Evolutionary conservation across 441 rosid species (phyloP), one percentile per base, ranked within the genome.

Genomic region (Euphorbia neoarborescens): DNA sequence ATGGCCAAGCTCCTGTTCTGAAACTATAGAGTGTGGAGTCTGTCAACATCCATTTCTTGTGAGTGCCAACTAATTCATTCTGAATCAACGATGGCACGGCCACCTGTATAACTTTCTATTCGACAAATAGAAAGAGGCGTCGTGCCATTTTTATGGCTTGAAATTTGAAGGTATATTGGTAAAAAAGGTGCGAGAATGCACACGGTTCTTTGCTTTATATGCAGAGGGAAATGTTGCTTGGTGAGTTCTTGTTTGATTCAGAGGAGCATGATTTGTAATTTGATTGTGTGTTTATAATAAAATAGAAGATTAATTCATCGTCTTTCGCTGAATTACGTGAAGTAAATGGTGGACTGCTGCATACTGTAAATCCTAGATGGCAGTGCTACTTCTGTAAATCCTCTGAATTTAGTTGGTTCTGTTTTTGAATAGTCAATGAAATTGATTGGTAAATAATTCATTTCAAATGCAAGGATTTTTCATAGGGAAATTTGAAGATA

Each of bases 21-120:
- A 94, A 84, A 92, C 96, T 38, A 90, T 94, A 34, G 99, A 94
- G 76, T 94, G 99, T 48, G 98, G 99, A 40, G 98, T 94, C 71
- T 94, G 99, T 81, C 99, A 94, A 81, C 96, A 86, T 63, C 94
- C 98, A 57, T 94, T 94, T 80, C 99, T 90, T 28, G 97, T 94
- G 46, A 86, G 96, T 77, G 92, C 98, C 42, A 88, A 86, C 84
- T 94, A 82, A 85, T 76, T 62, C 38, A 85, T 76, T 62, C 38
- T 50, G 61, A 17, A 51, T 60, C 7, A 4, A 20, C n/a, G 2
- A 59, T 28, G 35, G 71, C 27, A 46, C 32, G 42, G 5, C 32
- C 35, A 34, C n/a, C 17, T 25, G 56, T 35, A 12, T 28, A 32
- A 48, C 22, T 12, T 42, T 44, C 32, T 20, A 24, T 14, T 35